phyloP scores from a whole-genome alignment of 345 rosid genomes.

The Aquilaria sinensis region DNA sequence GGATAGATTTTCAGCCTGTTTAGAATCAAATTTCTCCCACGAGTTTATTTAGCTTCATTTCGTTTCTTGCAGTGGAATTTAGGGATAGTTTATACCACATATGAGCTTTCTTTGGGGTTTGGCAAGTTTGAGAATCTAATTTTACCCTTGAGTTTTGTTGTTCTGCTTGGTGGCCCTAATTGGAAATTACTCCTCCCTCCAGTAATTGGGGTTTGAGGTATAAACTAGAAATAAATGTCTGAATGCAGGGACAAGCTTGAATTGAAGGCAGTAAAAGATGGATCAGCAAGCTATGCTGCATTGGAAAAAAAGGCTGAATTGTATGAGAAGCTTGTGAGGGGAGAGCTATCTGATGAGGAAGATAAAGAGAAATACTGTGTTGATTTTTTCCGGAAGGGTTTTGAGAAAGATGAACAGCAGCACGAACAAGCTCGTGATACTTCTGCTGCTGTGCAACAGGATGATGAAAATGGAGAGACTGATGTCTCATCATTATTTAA shows the following conservation, averaged over 20 bases:
- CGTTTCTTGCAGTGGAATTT: no score
- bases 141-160: no score
- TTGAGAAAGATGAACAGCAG: constrained; percentile 37
- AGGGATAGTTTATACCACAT: no score
- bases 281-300: constrained; percentile 77
- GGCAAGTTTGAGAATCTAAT: no score
- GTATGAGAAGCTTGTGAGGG: constrained; percentile 71
- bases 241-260: constrained; percentile 71
- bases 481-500: constrained; percentile 32
- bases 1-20: no score
- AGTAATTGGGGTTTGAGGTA: no score
- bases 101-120: no score
- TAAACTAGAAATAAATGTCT: not conserved
- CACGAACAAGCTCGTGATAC: constrained; percentile 16
- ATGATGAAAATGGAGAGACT: constrained; percentile 28
- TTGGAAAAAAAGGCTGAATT: constrained; percentile 84
- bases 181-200: no score
- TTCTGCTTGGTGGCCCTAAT: no score
- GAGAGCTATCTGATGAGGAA: constrained; percentile 90
- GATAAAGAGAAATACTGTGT: constrained; percentile 87
- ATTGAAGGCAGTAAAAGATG: constrained; percentile 76
- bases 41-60: no score
- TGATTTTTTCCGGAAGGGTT: constrained; percentile 68
- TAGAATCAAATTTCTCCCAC: no score
- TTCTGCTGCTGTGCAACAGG: constrained; percentile 23